Conservation (phyloP, 2,329 filamentous ascomycete species). For the Rugonectria rugulosa region DNA sequence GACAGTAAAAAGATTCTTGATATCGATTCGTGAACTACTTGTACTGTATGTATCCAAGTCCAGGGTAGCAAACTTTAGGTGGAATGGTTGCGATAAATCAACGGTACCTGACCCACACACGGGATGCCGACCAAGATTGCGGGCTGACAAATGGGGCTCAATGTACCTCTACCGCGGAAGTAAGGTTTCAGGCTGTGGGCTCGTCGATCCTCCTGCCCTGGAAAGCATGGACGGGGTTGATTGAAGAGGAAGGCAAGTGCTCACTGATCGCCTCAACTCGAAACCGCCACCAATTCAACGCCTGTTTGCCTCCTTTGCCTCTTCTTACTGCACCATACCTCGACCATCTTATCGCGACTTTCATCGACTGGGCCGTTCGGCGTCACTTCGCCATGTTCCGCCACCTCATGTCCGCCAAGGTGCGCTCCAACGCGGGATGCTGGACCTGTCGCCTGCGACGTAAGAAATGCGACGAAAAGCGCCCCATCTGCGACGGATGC, state of each 20-base stretch:
- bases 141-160: slow-evolving; percentile 27
- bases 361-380: neutral
- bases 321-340: neutral
- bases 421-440: slow-evolving; percentile 58
- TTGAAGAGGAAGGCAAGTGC: no score
- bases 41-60: neutral
- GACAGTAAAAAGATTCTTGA: no score
- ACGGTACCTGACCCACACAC: slow-evolving; percentile 3
- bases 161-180: slow-evolving; percentile 8
- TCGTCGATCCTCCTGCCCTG: slow-evolving; percentile 28
- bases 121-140: neutral
- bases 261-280: no score
- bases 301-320: no score
- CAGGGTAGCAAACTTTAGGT: neutral
- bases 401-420: slow-evolving; percentile 40
- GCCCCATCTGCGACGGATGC: slow-evolving; percentile 61
- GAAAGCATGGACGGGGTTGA: slow-evolving; percentile 6
- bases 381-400: slow-evolving; percentile 34
- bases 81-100: slow-evolving; percentile 2
- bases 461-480: slow-evolving; percentile 67
- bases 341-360: neutral
- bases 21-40: neutral
- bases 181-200: neutral
- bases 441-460: slow-evolving; percentile 68
- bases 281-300: no score